Evolutionary conservation across 345 rosid species (phyloP).

Genomic region (Salix koriyanagi): DNA sequence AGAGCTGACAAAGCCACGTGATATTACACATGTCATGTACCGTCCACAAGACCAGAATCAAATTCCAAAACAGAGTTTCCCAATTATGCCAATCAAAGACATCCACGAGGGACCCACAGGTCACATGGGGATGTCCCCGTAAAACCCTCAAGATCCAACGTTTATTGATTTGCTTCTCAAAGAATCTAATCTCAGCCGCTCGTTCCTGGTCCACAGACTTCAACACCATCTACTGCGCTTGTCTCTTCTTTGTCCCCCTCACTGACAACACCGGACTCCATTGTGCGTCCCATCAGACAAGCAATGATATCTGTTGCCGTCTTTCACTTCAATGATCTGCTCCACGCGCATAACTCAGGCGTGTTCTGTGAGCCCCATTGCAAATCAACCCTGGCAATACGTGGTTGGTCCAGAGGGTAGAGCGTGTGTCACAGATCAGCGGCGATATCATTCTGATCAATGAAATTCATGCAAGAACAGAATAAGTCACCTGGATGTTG

Average conservation of each 20-base stretch:
- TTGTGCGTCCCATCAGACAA: slow-evolving; percentile 36
- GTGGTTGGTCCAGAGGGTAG: slow-evolving; percentile 1
- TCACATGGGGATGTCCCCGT: slow-evolving; percentile 34
- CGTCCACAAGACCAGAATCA: not conserved
- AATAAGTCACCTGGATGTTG: slow-evolving; percentile 14
- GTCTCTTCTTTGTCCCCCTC: slow-evolving; percentile 49
- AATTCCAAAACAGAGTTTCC: slow-evolving; percentile 14
- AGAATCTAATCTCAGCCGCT: slow-evolving; percentile 25
- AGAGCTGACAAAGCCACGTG: slow-evolving; percentile 11
- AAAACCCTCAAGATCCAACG: slow-evolving; percentile 31
- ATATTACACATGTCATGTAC: slow-evolving; percentile 19
- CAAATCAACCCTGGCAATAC: not conserved
- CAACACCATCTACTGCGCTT: slow-evolving; percentile 28
- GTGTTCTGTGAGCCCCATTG: not conserved
- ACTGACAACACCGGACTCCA: slow-evolving; percentile 21
- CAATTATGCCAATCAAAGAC: slow-evolving; percentile 17
- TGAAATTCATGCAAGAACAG: slow-evolving; percentile 33
- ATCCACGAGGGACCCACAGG: slow-evolving; percentile 28
- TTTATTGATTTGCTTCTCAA: not conserved
- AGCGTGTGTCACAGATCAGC: slow-evolving; percentile 17
- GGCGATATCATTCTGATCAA: slow-evolving; percentile 7
- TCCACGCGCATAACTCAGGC: slow-evolving; percentile 22
- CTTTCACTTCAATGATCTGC: not conserved
- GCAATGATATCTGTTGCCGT: slow-evolving; percentile 35
- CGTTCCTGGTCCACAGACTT: slow-evolving; percentile 29